Conservation (phyloP, 306 rosid species). For the Urtica urens region DNA sequence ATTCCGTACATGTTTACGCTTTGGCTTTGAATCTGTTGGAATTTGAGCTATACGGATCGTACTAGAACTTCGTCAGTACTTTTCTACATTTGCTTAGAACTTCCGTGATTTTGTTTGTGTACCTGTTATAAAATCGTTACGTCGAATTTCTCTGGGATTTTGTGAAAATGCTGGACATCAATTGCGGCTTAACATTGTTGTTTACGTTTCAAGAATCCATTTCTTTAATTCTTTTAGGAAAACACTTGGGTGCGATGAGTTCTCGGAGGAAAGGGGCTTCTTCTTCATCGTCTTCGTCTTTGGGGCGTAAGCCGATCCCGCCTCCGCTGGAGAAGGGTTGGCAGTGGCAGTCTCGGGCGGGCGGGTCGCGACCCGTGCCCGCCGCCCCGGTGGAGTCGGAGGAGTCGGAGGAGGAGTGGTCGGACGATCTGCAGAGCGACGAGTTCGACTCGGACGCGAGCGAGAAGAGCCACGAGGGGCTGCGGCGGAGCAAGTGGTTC, state of each 20-base stretch:
- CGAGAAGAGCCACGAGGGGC: slow-evolving; percentile 57
- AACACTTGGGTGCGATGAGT: slow-evolving; percentile 17
- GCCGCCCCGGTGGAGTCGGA: slow-evolving; percentile 19
- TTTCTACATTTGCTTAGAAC: no score
- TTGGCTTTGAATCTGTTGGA: background rate
- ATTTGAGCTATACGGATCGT: background rate
- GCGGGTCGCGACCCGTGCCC: slow-evolving; percentile 21
- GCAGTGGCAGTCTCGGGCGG: slow-evolving; percentile 62
- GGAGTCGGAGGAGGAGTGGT: slow-evolving; percentile 16
- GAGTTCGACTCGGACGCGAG: slow-evolving; percentile 60
- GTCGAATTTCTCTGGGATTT: no score
- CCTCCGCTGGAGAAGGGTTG: slow-evolving; percentile 78
- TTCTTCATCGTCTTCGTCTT: slow-evolving; percentile 24
- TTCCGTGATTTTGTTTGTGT: no score
- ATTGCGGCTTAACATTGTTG: no score
- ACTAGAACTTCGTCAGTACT: no score
- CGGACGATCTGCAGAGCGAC: slow-evolving; percentile 51
- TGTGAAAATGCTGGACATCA: no score
- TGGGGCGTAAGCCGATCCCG: no score
- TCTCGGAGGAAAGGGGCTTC: slow-evolving; percentile 15
- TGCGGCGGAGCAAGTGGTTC: slow-evolving; percentile 47
- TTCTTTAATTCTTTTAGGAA: no score
- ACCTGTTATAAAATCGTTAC: no score
- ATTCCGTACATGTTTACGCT: background rate
- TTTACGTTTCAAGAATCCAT: no score